Conservation (phyloP, 2,329 filamentous ascomycete genomes). For the Pyricularia grisea region DNA sequence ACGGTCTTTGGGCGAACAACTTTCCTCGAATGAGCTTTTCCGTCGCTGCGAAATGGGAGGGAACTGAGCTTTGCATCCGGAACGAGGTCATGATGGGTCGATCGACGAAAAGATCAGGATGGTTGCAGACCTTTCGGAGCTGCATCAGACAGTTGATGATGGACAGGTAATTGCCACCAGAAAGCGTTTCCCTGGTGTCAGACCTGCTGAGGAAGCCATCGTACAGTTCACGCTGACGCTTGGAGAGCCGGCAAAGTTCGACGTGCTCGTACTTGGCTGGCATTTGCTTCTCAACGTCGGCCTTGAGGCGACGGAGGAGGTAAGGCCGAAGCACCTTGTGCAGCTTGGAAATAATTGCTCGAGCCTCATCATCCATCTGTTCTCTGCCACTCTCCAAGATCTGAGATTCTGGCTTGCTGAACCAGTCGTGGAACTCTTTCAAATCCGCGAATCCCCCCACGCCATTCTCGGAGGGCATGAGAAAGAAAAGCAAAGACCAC, state of each 20-base stretch:
- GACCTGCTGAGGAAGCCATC: constrained; percentile 90
- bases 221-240: constrained; percentile 89
- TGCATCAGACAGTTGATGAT: constrained; percentile 99
- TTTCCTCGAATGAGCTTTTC: constrained; percentile 60
- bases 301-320: constrained; percentile 80
- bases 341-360: constrained; percentile 82
- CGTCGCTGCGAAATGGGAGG: constrained; percentile 63
- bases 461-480: constrained; percentile 85
- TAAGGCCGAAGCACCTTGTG: constrained; percentile 93
- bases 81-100: constrained; percentile 95
- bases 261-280: constrained; percentile 97
- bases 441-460: constrained; percentile 87
- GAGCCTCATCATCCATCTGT: constrained; percentile 88
- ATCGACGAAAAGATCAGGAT: constrained; percentile 93
- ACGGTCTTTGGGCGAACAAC: constrained; percentile 51
- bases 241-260: constrained; percentile 88
- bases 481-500: constrained; percentile 93
- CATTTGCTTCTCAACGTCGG: constrained; percentile 98
- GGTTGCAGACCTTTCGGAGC: constrained; percentile 94
- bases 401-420: constrained; percentile 89
- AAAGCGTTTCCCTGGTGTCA: constrained; percentile 79
- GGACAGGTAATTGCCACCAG: constrained; percentile 90
- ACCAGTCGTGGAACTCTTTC: constrained; percentile 94
- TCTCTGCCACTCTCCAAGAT: constrained; percentile 92
- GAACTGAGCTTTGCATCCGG: constrained; percentile 73